Base-by-base conservation (phyloP, 108 stramenopile genomes). In the Hondaea fermentalgiana region DNA sequence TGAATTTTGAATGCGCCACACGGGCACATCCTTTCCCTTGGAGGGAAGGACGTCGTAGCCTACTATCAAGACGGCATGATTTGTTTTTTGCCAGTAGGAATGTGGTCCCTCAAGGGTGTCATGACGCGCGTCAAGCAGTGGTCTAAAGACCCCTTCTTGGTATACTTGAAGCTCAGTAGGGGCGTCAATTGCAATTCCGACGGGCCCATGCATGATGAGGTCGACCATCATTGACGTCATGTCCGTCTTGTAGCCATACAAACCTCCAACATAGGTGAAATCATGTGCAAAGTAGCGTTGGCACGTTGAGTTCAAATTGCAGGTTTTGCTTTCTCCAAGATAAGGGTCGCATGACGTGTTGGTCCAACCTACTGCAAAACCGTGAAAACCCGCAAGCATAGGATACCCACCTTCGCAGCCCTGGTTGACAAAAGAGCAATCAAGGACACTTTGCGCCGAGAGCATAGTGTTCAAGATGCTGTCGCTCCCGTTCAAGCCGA, bases 371-470 rank as follows among this genome's bases (percentile, higher is more conserved):
- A 21, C 76, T 12, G 76, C 76, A 83, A 53, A 83, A 23, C 49
- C 76, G 49, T 83, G 76, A 28, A 53, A 83, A 3, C 43, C 76
- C 28, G 49, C 76, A 12, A 83, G 76, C 45, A 83, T n/a, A 12
- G 76, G 76, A 35, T 83, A 83, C 10, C 76, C 76, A 0, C 76
- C 76, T 12, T 53, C 51, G 51, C 76, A 83, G 12, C 49, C 76
- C 51, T 83, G 76, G 28, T 83, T 83, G 10, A 53, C 76, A 45
- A 45, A 83, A 14, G 76, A 83, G 76, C 76, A 83, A 35, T 83
- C 76, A 14, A 83, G 28, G 6, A 83, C 28, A 16, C 49, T 53
- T 23, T 83, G 76, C 49, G 76, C 23, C 51, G 76, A 83, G 6
- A 83, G 23, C 45, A 0, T 53, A 14, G 28, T 53, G 5, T 83